Conservation (phyloP, 306 rosid genomes). For the Vicia sativa region DNA sequence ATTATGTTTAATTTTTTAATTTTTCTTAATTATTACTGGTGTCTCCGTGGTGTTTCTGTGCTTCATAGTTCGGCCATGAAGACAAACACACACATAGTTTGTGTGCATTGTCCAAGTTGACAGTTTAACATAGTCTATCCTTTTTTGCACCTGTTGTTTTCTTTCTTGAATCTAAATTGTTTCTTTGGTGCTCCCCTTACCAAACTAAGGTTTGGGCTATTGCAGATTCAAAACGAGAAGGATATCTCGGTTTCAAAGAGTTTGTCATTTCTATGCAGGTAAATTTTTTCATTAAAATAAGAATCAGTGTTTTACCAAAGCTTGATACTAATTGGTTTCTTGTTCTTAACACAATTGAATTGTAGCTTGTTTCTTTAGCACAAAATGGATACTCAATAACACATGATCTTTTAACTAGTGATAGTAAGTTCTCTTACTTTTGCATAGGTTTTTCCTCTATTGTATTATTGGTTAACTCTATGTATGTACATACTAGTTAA, state of each 20-base stretch:
- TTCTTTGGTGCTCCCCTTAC: constrained; percentile 30
- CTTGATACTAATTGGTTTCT: constrained; percentile 4
- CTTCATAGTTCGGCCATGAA: no score
- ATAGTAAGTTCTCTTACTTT: constrained; percentile 31
- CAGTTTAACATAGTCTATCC: background rate
- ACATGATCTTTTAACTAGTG: constrained; percentile 37
- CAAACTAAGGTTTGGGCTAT: constrained; percentile 89
- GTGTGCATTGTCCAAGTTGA: background rate
- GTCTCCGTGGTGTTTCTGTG: no score
- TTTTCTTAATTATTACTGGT: no score
- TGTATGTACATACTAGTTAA: background rate
- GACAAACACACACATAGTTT: no score
- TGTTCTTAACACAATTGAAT: constrained; percentile 27
- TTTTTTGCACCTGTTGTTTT: background rate
- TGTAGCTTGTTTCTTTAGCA: constrained; percentile 42
- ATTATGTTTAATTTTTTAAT: no score
- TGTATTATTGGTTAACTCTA: constrained; percentile 8
- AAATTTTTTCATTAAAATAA: background rate
- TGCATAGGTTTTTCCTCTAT: background rate
- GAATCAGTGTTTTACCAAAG: background rate
- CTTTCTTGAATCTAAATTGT: constrained; percentile 9
- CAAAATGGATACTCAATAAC: constrained; percentile 48
- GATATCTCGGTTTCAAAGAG: constrained; percentile 85
- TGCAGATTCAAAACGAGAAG: constrained; percentile 88
- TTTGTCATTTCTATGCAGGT: constrained; percentile 87